Base-by-base conservation (phyloP, 805 yeast genomes). In the Saturnispora bothae region DNA sequence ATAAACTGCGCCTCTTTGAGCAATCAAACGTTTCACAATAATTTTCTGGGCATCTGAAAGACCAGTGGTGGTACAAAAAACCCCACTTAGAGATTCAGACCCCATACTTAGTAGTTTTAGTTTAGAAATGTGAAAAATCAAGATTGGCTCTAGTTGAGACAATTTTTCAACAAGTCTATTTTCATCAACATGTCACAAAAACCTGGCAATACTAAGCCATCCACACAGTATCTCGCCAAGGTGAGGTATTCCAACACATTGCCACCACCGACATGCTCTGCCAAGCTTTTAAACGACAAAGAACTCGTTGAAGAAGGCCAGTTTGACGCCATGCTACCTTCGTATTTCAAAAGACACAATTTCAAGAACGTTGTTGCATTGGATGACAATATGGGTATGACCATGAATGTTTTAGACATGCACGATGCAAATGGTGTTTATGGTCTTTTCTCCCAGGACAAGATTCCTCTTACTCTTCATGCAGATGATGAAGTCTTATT, bases 191-290 rank as follows among this genome's bases (percentile, higher is more conserved):
- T 28, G 31, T 28, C 31, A 14, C 9, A 28, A 14, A 30, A 30
- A 30, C 33, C 17, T 9, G 20, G 6, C 8, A 9, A 13, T 18
- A 16, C 15, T 15, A 44, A 42, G 38, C 37, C 44, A 8, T 31
- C 38, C 8, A 40, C 43, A 4, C 48, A 45, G 23, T 82, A 78
- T 52, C 76, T 82, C 40, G 94, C 94, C 33, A 79, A 81, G 48
- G 73, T 82, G 38, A 72, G 94, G 52, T 89, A 86, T 58, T 74
- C 74, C 42, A 92, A 92, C 56, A 82, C 76, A 51, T 66, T 92
- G 18, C 98, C 98, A 5, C 88, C 96, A 2, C 97, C 97, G 8
- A 81, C 89, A 18, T 69, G 92, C 44, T 85, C 95, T 33, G 96
- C 98, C 22, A 84, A 82, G 56, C 69, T 88, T 40, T 59, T 92